A percentile compares a stretch with the other conserved stretches of the same genome.
These are phyloP conservation scores for Tremellales sp. DNA, from an alignment of 1,284 basidiomycete genomes.

Conservation along the genomic window DNA sequence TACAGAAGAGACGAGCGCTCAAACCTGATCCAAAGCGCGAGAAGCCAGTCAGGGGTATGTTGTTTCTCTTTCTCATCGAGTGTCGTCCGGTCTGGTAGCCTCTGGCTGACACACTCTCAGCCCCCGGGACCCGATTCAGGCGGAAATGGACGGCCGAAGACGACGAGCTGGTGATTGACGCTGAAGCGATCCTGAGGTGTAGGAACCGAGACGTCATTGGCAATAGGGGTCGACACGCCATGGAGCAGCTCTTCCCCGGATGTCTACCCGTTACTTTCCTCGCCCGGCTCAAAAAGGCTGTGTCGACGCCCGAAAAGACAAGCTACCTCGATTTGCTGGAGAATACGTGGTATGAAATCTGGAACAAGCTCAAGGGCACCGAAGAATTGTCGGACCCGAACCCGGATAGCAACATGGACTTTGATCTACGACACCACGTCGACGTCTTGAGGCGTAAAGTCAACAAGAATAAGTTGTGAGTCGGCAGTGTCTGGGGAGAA, in stretches of 20 bases:
- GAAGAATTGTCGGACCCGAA: constrained; percentile 66
- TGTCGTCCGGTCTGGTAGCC: too few relatives aligned
- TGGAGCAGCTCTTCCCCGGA: constrained; percentile 11
- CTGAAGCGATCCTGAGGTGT: constrained; percentile 72
- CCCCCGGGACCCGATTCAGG: constrained; percentile 51
- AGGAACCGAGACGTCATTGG: constrained; percentile 56
- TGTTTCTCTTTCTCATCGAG: too few relatives aligned
- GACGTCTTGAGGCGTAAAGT: constrained; percentile 72
- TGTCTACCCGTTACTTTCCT: constrained; percentile 12
- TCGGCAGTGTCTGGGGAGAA: too few relatives aligned
- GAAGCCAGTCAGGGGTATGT: too few relatives aligned
- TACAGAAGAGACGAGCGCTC: too few relatives aligned
- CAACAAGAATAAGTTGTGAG: constrained; percentile 79
- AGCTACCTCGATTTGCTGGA: constrained; percentile 74
- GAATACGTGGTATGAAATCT: constrained; percentile 72
- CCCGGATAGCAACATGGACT: constrained; percentile 63
- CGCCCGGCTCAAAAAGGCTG: constrained; percentile 51
- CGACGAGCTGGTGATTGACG: constrained; percentile 80
- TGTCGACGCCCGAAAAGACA: constrained; percentile 62
- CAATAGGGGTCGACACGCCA: constrained; percentile 45
- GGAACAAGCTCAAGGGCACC: constrained; percentile 66
- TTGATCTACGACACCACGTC: constrained; percentile 70
- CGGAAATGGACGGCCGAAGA: constrained; percentile 80
- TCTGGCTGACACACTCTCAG: too few relatives aligned
- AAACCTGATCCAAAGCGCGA: too few relatives aligned